Percentiles rank a stretch among this genome's conserved stretches.
These are phyloP conservation scores for Lasiosphaeria ovina DNA, from an alignment of 495 filamentous ascomycete species.

Conservation along the genomic window DNA sequence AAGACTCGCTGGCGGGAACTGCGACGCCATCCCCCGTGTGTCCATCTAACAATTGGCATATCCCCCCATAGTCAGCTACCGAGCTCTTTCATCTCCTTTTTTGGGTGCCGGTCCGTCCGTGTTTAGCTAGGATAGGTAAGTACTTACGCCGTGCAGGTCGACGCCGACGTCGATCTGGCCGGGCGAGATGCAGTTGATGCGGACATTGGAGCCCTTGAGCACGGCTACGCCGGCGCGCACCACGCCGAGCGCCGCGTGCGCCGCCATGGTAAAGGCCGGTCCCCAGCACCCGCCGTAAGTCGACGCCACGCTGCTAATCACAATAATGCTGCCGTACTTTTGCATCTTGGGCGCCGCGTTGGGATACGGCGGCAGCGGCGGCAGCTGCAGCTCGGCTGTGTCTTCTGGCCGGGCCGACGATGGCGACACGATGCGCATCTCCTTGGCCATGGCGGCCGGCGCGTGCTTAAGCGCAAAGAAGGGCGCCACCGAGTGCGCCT, in stretches of 20 bases:
- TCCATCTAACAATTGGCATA: conserved; percentile 36
- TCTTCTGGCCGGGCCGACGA: too few species aligned
- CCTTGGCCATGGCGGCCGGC: conserved; percentile 59
- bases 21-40: conserved; percentile 52
- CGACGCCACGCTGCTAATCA: conserved; percentile 53
- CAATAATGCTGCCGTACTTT: conserved; percentile 59
- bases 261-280: conserved; percentile 55
- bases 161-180: conserved; percentile 60
- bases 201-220: conserved; percentile 53
- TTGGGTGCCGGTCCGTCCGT: background rate
- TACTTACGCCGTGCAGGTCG: conserved; percentile 46
- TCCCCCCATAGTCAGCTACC: background rate
- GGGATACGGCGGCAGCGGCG: conserved; percentile 51
- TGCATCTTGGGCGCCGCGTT: conserved; percentile 58
- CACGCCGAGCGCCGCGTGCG: conserved; percentile 58
- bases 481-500: conserved; percentile 56
- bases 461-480: conserved; percentile 64
- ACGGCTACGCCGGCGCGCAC: conserved; percentile 57
- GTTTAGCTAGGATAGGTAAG: background rate
- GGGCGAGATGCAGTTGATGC: conserved; percentile 58
- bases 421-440: too few species aligned
- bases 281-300: conserved; percentile 61
- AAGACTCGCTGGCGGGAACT: conserved; percentile 54
- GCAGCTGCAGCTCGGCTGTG: conserved; percentile 22
- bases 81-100: background rate